phyloP scores from a whole-genome alignment of 2,329 filamentous ascomycete species.

The Beauveria bassiana region DNA sequence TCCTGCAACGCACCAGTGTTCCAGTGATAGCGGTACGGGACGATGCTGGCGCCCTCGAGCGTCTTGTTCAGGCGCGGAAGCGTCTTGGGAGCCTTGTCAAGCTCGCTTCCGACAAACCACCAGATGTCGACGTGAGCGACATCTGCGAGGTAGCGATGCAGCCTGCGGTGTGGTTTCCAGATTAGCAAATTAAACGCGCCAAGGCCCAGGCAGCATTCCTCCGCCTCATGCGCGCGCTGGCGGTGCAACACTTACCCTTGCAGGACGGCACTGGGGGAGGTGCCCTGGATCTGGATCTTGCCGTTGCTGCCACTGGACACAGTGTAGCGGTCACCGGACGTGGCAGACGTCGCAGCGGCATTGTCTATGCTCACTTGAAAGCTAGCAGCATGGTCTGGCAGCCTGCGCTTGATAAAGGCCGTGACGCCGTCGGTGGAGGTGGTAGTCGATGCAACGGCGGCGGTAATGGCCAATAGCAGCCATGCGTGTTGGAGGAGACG shows the following conservation, averaged over 20 bases:
- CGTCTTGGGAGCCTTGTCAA: constrained; percentile 13
- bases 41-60: constrained; percentile 12
- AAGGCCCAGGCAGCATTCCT: neutral
- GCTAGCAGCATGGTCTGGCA: constrained; percentile 13
- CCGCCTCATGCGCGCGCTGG: neutral
- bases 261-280: constrained; percentile 14
- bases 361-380: constrained; percentile 12
- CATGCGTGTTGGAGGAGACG: neutral
- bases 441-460: neutral
- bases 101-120: constrained; percentile 16
- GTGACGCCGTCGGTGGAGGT: constrained; percentile 11
- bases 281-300: constrained; percentile 15
- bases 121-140: constrained; percentile 16
- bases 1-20: constrained; percentile 33
- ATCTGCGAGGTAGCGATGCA: constrained; percentile 15
- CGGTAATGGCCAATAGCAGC: neutral
- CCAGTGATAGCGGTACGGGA: constrained; percentile 33
- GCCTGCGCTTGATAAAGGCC: constrained; percentile 14
- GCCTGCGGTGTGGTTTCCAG: neutral
- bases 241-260: constrained; percentile 10
- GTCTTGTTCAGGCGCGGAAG: constrained; percentile 12
- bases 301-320: constrained; percentile 14
- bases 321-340: constrained; percentile 12
- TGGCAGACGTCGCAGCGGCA: neutral
- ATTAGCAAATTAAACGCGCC: neutral